Evolutionary conservation across 163 green algal genomes (phyloP).

Genomic region (Chlamydomonas reinhardtii): DNA sequence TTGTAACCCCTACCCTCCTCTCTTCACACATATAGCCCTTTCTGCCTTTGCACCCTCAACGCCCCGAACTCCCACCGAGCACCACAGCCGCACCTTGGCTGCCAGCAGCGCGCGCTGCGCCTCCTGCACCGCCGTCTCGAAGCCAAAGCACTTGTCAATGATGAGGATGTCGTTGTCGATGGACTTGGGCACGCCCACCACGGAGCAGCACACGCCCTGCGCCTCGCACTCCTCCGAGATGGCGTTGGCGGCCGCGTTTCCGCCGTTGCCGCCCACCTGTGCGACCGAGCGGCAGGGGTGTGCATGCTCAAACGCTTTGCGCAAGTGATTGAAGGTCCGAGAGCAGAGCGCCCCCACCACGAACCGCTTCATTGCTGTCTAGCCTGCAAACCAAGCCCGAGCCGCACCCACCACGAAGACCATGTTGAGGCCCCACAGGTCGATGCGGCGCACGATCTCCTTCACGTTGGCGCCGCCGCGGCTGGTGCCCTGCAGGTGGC

Average conservation of each 20-base stretch:
- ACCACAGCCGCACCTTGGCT: conserved; percentile 12
- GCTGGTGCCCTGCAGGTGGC: conserved; percentile 85
- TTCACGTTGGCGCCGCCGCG: conserved; percentile 94
- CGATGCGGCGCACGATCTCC: conserved; percentile 94
- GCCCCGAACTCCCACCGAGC: too few relatives aligned
- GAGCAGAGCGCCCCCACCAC: too few relatives aligned
- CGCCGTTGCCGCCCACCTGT: conserved; percentile 84
- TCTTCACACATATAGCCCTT: too few relatives aligned
- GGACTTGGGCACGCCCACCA: conserved; percentile 94
- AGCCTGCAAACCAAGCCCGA: too few relatives aligned
- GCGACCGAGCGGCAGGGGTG: too few relatives aligned
- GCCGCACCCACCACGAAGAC: conserved; percentile 86
- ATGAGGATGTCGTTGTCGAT: conserved; percentile 99
- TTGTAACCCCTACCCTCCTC: too few relatives aligned
- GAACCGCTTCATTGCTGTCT: too few relatives aligned
- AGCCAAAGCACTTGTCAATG: conserved; percentile 94
- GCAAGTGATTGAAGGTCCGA: too few relatives aligned
- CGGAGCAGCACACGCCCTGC: conserved; percentile 80
- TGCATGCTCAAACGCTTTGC: too few relatives aligned
- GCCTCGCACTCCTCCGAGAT: conserved; percentile 88
- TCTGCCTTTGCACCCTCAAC: too few relatives aligned
- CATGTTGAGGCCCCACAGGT: conserved; percentile 97
- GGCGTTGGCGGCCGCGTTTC: conserved; percentile 93
- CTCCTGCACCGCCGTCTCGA: conserved; percentile 91
- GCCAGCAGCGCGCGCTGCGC: conserved; percentile 73